Evolutionary conservation across 2,329 filamentous ascomycete genomes (phyloP), one percentile per base, ranked within the genome.

Genomic region (Diaporthe citriasiana): DNA sequence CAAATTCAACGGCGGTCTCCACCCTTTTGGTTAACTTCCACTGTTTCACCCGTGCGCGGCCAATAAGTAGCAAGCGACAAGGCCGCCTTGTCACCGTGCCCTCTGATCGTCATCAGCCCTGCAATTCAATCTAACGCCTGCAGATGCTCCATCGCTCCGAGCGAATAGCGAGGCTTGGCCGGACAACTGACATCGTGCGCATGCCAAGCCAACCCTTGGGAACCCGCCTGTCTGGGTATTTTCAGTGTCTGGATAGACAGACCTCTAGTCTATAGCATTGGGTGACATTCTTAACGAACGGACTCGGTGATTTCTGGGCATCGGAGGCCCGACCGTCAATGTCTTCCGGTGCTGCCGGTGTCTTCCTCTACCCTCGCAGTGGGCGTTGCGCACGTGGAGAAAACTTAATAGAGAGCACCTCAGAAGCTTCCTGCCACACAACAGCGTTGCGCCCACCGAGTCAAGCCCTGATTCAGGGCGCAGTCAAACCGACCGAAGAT

Each of bases 401-500:
- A 68, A 68, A 17, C 63, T 68, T 68, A 68, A 68, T 68, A 53
- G 7, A 68, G 33, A 30, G 33, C n/a, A 17, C 19, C 30, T 38
- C 1, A 8, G 33, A 68, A 68, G 33, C 33, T 40, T 68, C 47
- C 45, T 66, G 30, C 30, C 63, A 51, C 63, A 51, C 4, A 51
- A 38, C 19, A 51, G 63, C n/a, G 42, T 51, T 66, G 30, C 45
- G 45, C 63, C 63, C 63, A 53, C 47, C 47, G 63, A 68, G 63
- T 68, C 47, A 51, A 47, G 63, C 63, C 63, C 63, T 68, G 63
- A 53, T 38, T 53, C 63, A 68, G 63, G 63, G 47, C 33, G 33
- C 33, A 65, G 8, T 27, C 27, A 50, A 63, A 47, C 59, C 59
- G 60, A 50, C 42, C 42, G 42, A 65, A 65, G 60, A 50, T 35